Conservation (phyloP, 257 asterid species). For the Gentiana dahurica region DNA sequence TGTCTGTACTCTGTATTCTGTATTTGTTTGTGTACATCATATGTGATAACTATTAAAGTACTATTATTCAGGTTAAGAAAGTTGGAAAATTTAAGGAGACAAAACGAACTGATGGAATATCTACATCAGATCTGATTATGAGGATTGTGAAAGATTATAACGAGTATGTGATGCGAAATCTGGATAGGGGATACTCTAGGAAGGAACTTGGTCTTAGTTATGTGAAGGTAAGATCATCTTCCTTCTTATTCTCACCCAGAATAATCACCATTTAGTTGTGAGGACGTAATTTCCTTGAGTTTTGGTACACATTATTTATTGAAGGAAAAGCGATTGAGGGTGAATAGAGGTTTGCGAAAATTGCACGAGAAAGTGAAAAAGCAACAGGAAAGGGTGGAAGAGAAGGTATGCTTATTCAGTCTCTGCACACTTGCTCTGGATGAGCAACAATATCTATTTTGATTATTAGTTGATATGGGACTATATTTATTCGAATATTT, state of each 20-base stretch:
- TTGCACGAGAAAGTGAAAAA: conserved; percentile 54
- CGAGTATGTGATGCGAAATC: conserved; percentile 61
- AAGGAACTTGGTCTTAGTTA: conserved; percentile 58
- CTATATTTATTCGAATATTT: too few species aligned
- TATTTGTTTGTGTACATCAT: background rate
- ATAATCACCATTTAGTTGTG: too few species aligned
- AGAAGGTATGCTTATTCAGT: conserved; percentile 27
- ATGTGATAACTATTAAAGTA: background rate
- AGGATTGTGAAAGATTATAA: conserved; percentile 60
- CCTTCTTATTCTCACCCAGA: background rate
- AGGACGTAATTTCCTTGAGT: background rate
- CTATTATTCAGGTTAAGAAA: conserved; percentile 33
- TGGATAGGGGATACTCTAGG: conserved; percentile 65
- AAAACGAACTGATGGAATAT: conserved; percentile 48
- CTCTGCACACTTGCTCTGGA: too few species aligned
- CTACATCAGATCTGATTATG: conserved; percentile 59
- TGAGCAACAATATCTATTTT: too few species aligned
- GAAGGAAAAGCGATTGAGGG: conserved; percentile 55
- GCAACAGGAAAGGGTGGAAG: conserved; percentile 62
- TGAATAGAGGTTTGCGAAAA: conserved; percentile 38
- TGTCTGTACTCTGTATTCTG: too few species aligned
- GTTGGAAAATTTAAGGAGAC: conserved; percentile 59
- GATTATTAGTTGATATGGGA: too few species aligned
- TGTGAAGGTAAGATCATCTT: conserved; percentile 34
- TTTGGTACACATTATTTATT: conserved; percentile 9